A percentile compares a stretch with the other conserved stretches of the same genome.
Conservation (phyloP, 192 early-diverging fungal genomes). For the Coemansia asiatica region DNA sequence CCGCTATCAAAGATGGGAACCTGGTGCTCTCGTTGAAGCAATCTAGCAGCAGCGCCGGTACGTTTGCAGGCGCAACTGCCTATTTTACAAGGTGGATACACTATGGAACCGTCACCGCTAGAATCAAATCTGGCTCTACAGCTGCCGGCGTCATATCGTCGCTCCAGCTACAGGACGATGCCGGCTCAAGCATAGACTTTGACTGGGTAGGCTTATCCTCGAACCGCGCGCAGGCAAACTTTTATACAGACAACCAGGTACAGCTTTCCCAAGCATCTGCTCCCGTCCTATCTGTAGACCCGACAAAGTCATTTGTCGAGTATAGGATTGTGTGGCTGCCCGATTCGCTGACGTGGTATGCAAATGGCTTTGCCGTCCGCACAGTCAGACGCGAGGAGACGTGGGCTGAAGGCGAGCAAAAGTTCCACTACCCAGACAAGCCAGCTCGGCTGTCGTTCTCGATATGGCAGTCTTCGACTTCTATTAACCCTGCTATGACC, state of each 20-base stretch:
- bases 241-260: conserved; percentile 53
- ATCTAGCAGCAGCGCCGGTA: conserved; percentile 24
- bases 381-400: conserved; percentile 53
- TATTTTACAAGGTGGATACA: conserved; percentile 57
- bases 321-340: conserved; percentile 66
- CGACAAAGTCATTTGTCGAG: conserved; percentile 52
- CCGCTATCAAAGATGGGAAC: conserved; percentile 44
- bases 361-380: conserved; percentile 58
- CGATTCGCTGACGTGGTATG: conserved; percentile 59
- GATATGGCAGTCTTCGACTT: conserved; percentile 61
- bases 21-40: conserved; percentile 51
- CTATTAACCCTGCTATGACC: conserved; percentile 32
- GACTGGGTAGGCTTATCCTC: conserved; percentile 62
- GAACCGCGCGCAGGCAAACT: conserved; percentile 62
- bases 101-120: conserved; percentile 60
- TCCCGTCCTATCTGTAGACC: conserved; percentile 28
- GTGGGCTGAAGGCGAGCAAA: conserved; percentile 50
- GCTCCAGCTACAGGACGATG: conserved; percentile 57
- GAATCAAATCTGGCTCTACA: conserved; percentile 57
- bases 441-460: conserved; percentile 58
- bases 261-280: conserved; percentile 33
- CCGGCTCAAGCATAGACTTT: conserved; percentile 63
- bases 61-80: conserved; percentile 45
- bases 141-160: conserved; percentile 61
- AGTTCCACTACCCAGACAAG: conserved; percentile 53